These are phyloP conservation scores for Endocalyx cinctus DNA, from an alignment of 2,329 filamentous ascomycete species.

Conservation along the genomic window DNA sequence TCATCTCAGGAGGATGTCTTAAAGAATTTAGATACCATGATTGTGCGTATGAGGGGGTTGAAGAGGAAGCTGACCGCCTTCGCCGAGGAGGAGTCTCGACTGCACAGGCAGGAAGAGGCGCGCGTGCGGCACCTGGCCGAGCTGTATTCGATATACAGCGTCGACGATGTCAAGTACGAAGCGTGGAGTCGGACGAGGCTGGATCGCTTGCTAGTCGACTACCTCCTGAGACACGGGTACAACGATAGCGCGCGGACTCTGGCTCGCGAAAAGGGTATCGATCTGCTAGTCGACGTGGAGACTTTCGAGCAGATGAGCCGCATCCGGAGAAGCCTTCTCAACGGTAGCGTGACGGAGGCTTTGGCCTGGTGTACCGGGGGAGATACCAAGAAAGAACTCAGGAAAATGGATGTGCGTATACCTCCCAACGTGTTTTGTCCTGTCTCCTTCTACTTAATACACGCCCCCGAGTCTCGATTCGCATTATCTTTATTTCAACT, in stretches of 20 bases:
- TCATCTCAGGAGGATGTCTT: slow-evolving; percentile 67
- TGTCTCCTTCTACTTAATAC: background rate
- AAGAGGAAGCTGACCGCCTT: slow-evolving; percentile 80
- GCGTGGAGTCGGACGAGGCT: slow-evolving; percentile 78
- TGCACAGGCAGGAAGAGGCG: slow-evolving; percentile 72
- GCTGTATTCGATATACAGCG: slow-evolving; percentile 71
- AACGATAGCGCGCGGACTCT: slow-evolving; percentile 70
- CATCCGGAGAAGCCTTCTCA: slow-evolving; percentile 68
- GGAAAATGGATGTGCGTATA: slow-evolving; percentile 70
- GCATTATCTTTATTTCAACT: slow-evolving; percentile 2
- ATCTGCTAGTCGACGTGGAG: slow-evolving; percentile 79
- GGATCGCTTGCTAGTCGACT: slow-evolving; percentile 85
- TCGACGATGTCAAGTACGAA: slow-evolving; percentile 93
- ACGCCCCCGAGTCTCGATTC: background rate
- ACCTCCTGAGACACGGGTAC: slow-evolving; percentile 81
- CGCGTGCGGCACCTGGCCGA: slow-evolving; percentile 77
- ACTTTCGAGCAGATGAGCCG: slow-evolving; percentile 79
- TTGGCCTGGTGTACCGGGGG: slow-evolving; percentile 72
- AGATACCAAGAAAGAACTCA: slow-evolving; percentile 88
- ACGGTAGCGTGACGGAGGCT: slow-evolving; percentile 70
- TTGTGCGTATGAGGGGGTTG: slow-evolving; percentile 75
- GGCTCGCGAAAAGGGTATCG: slow-evolving; percentile 69
- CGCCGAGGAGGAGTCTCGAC: slow-evolving; percentile 71
- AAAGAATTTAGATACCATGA: slow-evolving; percentile 76
- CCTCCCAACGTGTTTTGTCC: background rate